These are phyloP conservation scores for Aaosphaeria arxii DNA, from an alignment of 2,329 filamentous ascomycete species.

Conservation along the genomic window DNA sequence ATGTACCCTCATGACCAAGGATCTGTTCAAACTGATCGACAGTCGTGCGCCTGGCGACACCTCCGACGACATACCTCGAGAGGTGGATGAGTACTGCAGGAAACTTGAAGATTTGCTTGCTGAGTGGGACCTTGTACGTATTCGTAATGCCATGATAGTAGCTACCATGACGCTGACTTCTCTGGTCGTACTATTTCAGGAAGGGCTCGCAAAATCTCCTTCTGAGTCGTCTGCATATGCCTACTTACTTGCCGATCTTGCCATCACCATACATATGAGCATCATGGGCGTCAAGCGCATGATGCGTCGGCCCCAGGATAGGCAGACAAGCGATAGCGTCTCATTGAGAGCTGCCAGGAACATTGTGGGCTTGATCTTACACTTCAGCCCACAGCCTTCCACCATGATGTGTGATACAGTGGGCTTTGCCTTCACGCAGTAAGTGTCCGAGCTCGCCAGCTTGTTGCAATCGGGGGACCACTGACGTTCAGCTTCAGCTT, in stretches of 20 bases:
- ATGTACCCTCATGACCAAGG: slow-evolving; percentile 17
- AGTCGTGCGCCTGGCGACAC: not conserved
- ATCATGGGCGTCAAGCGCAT: slow-evolving; percentile 24
- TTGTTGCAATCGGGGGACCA: too few species aligned
- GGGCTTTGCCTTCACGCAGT: slow-evolving; percentile 17
- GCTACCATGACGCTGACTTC: too few species aligned
- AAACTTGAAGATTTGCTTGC: slow-evolving; percentile 16
- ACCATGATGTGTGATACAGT: not conserved
- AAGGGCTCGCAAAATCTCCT: too few species aligned
- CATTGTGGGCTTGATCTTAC: slow-evolving; percentile 17
- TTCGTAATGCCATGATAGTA: too few species aligned
- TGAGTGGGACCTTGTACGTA: slow-evolving; percentile 19
- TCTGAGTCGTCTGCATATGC: too few species aligned
- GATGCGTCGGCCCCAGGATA: slow-evolving; percentile 3
- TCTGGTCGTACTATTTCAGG: too few species aligned
- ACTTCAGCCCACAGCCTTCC: slow-evolving; percentile 9
- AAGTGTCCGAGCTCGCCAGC: slow-evolving; percentile 1
- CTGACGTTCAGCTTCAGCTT: slow-evolving; percentile 10
- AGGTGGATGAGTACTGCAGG: slow-evolving; percentile 16
- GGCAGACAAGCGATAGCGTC: slow-evolving; percentile 8
- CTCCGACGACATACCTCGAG: slow-evolving; percentile 2
- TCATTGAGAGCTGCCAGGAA: slow-evolving; percentile 22
- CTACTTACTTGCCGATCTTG: slow-evolving; percentile 21
- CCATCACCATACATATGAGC: slow-evolving; percentile 19
- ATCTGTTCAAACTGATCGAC: slow-evolving; percentile 18